Evolutionary conservation across 140 eudicot genomes (phyloP), one percentile per base, ranked within the genome.

Genomic region (Anethum foeniculum): DNA sequence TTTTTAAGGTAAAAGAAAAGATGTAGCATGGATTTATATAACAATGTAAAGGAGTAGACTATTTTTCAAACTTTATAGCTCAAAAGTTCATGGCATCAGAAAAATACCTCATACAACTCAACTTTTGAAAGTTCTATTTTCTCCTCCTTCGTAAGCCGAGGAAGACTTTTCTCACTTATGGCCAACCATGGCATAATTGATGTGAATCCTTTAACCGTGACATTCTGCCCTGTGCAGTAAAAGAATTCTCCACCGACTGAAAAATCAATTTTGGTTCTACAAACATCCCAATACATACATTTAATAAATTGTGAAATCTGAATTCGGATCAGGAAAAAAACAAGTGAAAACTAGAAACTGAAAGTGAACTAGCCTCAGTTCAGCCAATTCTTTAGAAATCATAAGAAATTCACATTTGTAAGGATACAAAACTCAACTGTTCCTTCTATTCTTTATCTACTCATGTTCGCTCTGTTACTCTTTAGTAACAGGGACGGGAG

Each of bases 151-250:
- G 84, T 81, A 71, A 93, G 88, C 38, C 85, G 90, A 72, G 98
- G 98, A 80, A 93, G 85, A 80, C 80, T 91, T 76, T 87, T 93
- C 90, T 93, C 98, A 7, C 78, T 83, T 43, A 93, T 89, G 65
- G 93, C 97, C 88, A 90, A 82, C 98, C 98, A 93, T 64, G 98
- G 96, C 98, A 93, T 91, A 49, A 93, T 84, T 18, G 96, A 79
- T 47, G 98, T 90, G 83, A 89, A 93, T 81, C 98, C 98, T 80
- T 91, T 85, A n/a, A 80, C 85, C 0, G 84, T 88, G 60, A 91
- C 96, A 28, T 48, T 89, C 73, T 87, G 90, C 69, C 98, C 98
- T 43, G 84, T 84, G 86, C 97, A 93, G 75, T 79, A 79, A 77
- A 93, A 93, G 65, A 41, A 79, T 84, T 93, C 97, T 75, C 98